Base-by-base conservation (phyloP, 345 rosid genomes). In the Hypericum androsaemum region DNA sequence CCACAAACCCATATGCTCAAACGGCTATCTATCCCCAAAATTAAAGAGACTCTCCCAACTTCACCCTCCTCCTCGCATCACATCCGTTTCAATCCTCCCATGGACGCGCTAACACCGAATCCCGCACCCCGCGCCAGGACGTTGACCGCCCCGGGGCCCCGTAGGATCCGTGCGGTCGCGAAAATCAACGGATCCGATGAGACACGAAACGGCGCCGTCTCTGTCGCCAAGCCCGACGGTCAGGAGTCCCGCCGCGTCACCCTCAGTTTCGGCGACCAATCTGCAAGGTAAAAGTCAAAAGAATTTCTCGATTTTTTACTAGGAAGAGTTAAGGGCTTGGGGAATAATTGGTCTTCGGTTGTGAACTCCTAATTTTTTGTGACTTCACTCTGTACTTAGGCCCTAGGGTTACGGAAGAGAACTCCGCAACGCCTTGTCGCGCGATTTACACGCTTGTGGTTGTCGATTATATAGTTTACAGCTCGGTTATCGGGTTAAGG, bases 91-190 rank as follows among this genome's bases (percentile, higher is more conserved):
- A 13, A 1, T 10, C 6, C 12, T 6, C 37, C 54, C 41, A 62
- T 71, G 72, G 69, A 61, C 14, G 49, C 66, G 0, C 43, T 10
- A 7, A 15, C 7, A 32, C 47, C 52, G n/a, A 44, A 9, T 10
- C 5, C 11, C 5, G 6, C 11, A 6, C 12, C 44, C 12, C 12
- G 43, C 38, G 32, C 44, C 50, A 6, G 12, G 35, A 43, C 36
- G 37, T 1, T 5, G 4, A 62, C 45, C 59, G 54, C 37, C 44
- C 16, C 52, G 37, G 57, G 53, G 0, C 43, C 3, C 16, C 42
- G 54, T 22, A 69, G 67, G 55, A 64, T 74, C 10, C 80, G 94
- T 8, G 80, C 84, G 45, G 68, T 82, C 10, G 94, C 88, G 32
- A 88, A 78, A 66, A 65, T 88, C 61, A 67, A 71, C 56, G 64